Base-by-base conservation (phyloP, 2,329 filamentous ascomycete genomes). In the Botryosphaeria dothidea region DNA sequence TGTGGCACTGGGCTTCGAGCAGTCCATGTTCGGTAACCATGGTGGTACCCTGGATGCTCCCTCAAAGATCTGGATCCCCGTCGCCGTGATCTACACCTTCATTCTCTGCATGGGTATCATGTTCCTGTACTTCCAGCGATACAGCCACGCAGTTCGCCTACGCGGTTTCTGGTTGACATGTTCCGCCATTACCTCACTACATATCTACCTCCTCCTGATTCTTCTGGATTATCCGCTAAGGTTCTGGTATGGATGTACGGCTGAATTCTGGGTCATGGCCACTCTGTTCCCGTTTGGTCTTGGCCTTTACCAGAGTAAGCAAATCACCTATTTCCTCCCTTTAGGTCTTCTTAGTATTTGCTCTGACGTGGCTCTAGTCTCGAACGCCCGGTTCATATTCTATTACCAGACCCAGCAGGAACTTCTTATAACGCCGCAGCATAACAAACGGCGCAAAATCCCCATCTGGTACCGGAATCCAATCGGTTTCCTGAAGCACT, bases 251-350 rank as follows among this genome's bases (percentile, higher is more conserved):
- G 36, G 27, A 19, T 65, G 63, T 29, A 31, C 25, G 7, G 45
- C 52, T 15, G 63, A 65, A 15, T 65, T 60, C 63, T 65, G 52
- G 52, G 54, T 61, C 46, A 65, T 61, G 63, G 54, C 54, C 13
- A 36, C 45, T 4, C 15, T 65, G 27, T 65, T 65, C 29, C 62
- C 62, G 3, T 3, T 48, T 3, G 62, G 62, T 7, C 19, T 65
- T 6, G 62, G 51, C 17, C 51, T 65, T 15, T 65, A 48, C 21
- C 51, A 65, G n/a, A 49, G 62, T 65, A 65, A 41, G 45, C 34
- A n/a, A n/a, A n/a, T n/a, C n/a, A n/a, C n/a, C 5, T 21, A 6
- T 31, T 17, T 25, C 17, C 23, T 21, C 25, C 4, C 2, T 3
- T 15, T 29, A 23, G 11, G 25, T 9, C 3, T 34, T 36, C 5